These are phyloP conservation scores for Myotisia sp. DNA, from an alignment of 2,329 filamentous ascomycete genomes.

Conservation along the genomic window DNA sequence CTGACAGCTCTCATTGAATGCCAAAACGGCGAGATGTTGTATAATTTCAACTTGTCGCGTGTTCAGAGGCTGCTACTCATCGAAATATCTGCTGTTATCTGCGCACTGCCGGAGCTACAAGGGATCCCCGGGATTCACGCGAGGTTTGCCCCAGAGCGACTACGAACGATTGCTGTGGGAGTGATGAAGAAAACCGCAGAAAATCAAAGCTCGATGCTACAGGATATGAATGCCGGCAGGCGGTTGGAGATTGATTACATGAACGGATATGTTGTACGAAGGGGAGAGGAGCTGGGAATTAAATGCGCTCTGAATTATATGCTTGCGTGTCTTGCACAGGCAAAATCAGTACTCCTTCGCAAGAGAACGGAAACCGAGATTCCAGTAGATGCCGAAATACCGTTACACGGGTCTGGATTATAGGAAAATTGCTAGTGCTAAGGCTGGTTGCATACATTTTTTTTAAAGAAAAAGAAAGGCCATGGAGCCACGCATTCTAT, in stretches of 20 bases:
- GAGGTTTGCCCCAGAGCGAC: constrained; percentile 46
- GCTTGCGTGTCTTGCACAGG: constrained; percentile 58
- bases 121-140: constrained; percentile 44
- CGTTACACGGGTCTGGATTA: too few species aligned
- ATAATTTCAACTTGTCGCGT: constrained; percentile 50
- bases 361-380: constrained; percentile 20
- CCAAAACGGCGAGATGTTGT: constrained; percentile 55
- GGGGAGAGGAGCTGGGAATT: constrained; percentile 60
- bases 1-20: constrained; percentile 67
- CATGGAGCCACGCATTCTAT: too few species aligned
- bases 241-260: constrained; percentile 68
- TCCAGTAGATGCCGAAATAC: constrained; percentile 18
- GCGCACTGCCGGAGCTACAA: constrained; percentile 58
- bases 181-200: constrained; percentile 41
- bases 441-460: too few species aligned
- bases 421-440: too few species aligned
- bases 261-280: constrained; percentile 72
- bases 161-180: constrained; percentile 45
- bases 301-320: constrained; percentile 57
- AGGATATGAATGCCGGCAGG: constrained; percentile 46
- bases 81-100: constrained; percentile 61
- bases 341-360: constrained; percentile 42
- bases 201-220: constrained; percentile 53
- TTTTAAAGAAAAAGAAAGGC: too few species aligned
- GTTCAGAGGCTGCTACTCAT: constrained; percentile 57